A percentile compares a stretch with the other conserved stretches of the same genome.
phyloP scores from a whole-genome alignment of 2,329 filamentous ascomycete genomes.

The Arachnomyces sp. region DNA sequence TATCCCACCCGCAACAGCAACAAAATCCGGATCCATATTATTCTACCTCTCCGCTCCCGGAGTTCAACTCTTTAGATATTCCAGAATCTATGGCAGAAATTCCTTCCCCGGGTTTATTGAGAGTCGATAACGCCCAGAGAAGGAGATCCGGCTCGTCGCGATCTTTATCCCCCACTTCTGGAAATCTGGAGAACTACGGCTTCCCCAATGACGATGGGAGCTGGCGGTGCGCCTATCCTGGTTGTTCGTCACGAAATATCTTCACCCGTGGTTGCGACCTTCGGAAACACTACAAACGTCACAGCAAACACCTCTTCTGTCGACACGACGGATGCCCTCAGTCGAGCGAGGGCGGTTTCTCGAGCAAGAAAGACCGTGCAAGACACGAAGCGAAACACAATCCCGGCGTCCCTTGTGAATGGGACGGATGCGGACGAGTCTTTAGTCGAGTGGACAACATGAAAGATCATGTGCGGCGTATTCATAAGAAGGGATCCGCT shows the following conservation, averaged over 20 bases:
- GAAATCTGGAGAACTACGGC: constrained; percentile 27
- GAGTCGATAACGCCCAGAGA: not conserved
- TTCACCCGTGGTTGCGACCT: constrained; percentile 56
- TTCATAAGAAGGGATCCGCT: constrained; percentile 27
- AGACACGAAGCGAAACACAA: constrained; percentile 58
- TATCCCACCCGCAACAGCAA: too few species aligned
- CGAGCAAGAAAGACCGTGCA: constrained; percentile 55
- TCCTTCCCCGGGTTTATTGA: not conserved
- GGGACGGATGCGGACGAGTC: constrained; percentile 49
- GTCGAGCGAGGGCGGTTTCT: constrained; percentile 50
- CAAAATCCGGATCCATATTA: too few species aligned
- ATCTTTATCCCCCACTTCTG: constrained; percentile 8
- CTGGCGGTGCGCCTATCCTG: constrained; percentile 54
- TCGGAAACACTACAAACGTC: constrained; percentile 56
- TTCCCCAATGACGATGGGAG: constrained; percentile 28
- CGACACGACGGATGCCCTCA: constrained; percentile 53
- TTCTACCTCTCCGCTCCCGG: too few species aligned
- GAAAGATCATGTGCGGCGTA: constrained; percentile 43
- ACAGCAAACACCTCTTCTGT: constrained; percentile 56
- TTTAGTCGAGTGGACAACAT: constrained; percentile 59
- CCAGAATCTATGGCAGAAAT: too few species aligned
- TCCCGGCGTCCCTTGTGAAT: constrained; percentile 52
- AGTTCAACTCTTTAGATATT: too few species aligned
- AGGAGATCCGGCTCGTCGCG: not conserved
- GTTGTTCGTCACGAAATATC: constrained; percentile 51